phyloP scores from a whole-genome alignment of 1,284 basidiomycete genomes.

The Trichosporon faecale region DNA sequence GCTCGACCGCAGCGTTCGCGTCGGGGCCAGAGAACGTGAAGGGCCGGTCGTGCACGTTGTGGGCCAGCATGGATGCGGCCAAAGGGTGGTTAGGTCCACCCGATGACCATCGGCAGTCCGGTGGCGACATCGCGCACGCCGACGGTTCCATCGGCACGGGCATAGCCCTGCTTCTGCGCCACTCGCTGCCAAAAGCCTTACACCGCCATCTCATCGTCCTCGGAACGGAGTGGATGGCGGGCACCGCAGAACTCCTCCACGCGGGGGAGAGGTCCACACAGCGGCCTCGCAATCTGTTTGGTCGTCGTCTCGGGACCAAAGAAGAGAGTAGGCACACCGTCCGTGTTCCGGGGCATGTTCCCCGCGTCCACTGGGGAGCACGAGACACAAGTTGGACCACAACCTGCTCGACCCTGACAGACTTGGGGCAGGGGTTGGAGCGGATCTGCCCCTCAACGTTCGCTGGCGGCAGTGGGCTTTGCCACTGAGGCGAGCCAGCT shows the following conservation, averaged over 20 bases:
- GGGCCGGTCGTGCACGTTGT: not conserved
- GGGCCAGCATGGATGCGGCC: not conserved
- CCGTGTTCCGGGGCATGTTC: not conserved
- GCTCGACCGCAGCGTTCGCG: not conserved
- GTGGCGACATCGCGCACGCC: not conserved
- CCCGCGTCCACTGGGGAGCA: not conserved
- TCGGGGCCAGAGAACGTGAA: not conserved
- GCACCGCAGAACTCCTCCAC: not conserved
- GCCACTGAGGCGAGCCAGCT: not conserved
- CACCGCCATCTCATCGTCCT: not conserved
- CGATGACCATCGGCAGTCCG: not conserved
- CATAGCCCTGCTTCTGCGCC: not conserved
- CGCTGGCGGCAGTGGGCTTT: not conserved
- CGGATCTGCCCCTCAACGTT: not conserved
- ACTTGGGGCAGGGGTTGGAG: not conserved
- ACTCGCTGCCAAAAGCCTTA: not conserved
- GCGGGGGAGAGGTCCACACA: not conserved
- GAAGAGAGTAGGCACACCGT: not conserved
- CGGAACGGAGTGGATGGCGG: not conserved
- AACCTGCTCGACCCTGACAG: not conserved
- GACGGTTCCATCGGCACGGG: not conserved
- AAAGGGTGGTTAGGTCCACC: not conserved
- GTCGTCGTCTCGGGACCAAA: not conserved
- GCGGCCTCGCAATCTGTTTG: not conserved
- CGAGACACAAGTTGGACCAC: not conserved